Evolutionary conservation across 1,284 basidiomycete genomes (phyloP).

Genomic region (Spongispora temasekensis): DNA sequence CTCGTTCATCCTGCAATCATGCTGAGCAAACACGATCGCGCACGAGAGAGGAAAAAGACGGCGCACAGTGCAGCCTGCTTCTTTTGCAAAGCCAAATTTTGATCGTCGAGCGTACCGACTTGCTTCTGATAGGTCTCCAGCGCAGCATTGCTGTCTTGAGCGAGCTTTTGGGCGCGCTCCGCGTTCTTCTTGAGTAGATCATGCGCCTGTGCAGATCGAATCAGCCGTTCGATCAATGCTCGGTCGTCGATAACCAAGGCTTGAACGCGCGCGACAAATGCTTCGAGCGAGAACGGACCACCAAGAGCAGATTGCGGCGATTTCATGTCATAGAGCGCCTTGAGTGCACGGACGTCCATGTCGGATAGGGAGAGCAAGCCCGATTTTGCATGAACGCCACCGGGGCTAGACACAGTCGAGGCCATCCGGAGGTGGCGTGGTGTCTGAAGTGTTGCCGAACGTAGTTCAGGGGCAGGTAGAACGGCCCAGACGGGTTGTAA

Average conservation of each 20-base stretch:
- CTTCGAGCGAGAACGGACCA: conserved; percentile 62
- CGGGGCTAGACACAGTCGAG: conserved; percentile 37
- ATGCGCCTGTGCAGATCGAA: conserved; percentile 83
- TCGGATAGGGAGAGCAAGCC: conserved; percentile 63
- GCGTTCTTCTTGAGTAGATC: conserved; percentile 90
- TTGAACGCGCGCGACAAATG: conserved; percentile 74
- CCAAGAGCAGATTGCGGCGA: conserved; percentile 40
- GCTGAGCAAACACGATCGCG: conserved; percentile 14
- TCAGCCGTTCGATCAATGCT: conserved; percentile 76
- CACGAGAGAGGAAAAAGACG: not conserved
- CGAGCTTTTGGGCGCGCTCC: conserved; percentile 84
- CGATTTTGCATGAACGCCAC: conserved; percentile 32
- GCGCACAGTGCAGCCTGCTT: conserved; percentile 60
- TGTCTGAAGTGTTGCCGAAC: conserved; percentile 62
- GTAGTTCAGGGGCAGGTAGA: conserved; percentile 77
- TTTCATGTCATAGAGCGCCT: conserved; percentile 62
- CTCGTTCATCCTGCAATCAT: conserved; percentile 62
- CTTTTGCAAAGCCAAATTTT: conserved; percentile 55
- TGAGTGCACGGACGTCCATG: conserved; percentile 77
- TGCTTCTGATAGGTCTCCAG: conserved; percentile 90
- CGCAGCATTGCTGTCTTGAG: conserved; percentile 73
- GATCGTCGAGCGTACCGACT: conserved; percentile 75
- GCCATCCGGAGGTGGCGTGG: conserved; percentile 49
- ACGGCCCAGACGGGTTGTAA: conserved; percentile 77
- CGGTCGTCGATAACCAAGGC: conserved; percentile 80